Evolutionary conservation across 2,329 filamentous ascomycete species (phyloP), one percentile per base, ranked within the genome.

Genomic region (Neopestalotiopsis clavispora): DNA sequence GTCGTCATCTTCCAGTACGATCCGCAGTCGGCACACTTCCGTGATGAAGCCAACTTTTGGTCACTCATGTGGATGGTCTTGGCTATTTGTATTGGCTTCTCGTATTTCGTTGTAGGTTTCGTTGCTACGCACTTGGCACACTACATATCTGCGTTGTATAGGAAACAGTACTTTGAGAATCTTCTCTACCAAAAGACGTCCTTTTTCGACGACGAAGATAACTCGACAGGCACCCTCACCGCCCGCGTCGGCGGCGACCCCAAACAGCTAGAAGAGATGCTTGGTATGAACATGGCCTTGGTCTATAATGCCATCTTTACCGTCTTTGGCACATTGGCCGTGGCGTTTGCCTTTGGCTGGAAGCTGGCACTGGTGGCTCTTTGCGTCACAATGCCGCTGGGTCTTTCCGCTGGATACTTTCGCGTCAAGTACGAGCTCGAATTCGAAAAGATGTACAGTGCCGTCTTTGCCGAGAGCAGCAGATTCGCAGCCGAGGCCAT

Each of bases 401-500:
- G 84, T 59, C 71, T 89, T 3, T 67, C 77, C 4, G 82, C 84
- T 0, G 84, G 83, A 0, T 89, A 83, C 73, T 86, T 83, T 77
- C 84, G 87, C 1, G 79, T 89, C 72, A 84, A 80, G 70, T 88
- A 87, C 72, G 90, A 92, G 77, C 78, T 89, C n/a, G 82, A 90
- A 70, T 93, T 94, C 69, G 90, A 92, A 70, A 85, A 87, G 73
- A 87, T 92, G 84, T 92, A 92, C 72, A 86, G 87, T 1, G 85
- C 84, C 12, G 90, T 93, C 0, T 94, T 93, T 72, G 85, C 87
- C 17, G 88, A 91, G 72, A 93, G 90, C 74, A 92, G 92, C 23
- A 89, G 92, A 73, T 94, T 94, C 73, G 92, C 91, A 0, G 88
- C 91, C 1, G 92, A 95, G 77, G 88, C 91, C 4, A 92, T 94